Conservation (phyloP, 768 basidiomycete genomes). For the Pleurotus citrinopileatus region DNA sequence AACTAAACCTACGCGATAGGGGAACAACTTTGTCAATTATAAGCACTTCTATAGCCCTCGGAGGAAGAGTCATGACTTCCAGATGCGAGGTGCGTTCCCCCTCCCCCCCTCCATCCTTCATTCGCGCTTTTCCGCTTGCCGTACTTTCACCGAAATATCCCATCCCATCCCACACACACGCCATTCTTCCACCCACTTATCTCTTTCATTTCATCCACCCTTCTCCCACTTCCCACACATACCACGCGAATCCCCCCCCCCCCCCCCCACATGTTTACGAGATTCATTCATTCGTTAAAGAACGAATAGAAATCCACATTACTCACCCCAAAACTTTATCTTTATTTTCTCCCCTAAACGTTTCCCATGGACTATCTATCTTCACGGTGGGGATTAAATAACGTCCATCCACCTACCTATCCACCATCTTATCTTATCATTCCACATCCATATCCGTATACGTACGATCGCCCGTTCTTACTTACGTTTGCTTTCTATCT, state of each 20-base stretch:
- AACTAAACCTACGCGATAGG: conserved; percentile 28
- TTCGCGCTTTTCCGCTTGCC: background rate
- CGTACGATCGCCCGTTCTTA: too few relatives aligned
- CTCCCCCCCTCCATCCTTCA: background rate
- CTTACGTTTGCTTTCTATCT: too few relatives aligned
- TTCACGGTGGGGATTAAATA: too few relatives aligned
- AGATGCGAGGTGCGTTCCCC: conserved; percentile 57
- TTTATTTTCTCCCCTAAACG: background rate
- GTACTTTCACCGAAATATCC: background rate
- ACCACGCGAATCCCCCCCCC: background rate
- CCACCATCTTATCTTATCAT: background rate
- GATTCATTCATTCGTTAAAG: too few relatives aligned
- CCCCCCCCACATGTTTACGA: background rate
- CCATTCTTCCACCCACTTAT: background rate
- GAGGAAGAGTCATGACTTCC: conserved; percentile 68
- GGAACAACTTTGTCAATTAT: conserved; percentile 57
- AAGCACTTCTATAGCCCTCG: conserved; percentile 64
- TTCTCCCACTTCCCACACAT: background rate
- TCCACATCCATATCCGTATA: too few relatives aligned
- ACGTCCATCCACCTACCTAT: too few relatives aligned
- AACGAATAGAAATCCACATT: too few relatives aligned
- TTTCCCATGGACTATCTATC: too few relatives aligned
- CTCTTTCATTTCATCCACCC: background rate
- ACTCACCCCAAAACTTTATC: background rate
- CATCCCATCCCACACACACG: background rate